Percentiles rank a stretch among this genome's conserved stretches.
phyloP scores from a whole-genome alignment of 1,284 basidiomycete genomes.

The Laetiporus sulphureus region DNA sequence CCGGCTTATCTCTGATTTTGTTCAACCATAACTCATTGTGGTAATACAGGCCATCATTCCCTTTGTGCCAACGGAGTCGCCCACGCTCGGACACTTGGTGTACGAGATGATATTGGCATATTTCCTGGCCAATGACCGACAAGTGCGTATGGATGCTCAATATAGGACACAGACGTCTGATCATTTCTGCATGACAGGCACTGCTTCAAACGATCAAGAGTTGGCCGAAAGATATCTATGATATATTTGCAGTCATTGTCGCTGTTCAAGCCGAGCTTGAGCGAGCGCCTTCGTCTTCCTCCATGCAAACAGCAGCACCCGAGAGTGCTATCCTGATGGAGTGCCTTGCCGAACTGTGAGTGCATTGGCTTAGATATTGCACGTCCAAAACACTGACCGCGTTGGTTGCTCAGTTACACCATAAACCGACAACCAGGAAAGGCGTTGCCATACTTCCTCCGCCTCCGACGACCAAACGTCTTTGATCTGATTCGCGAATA shows the following conservation, averaged over 20 bases:
- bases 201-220: conserved; percentile 75
- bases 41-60: conserved; percentile 74
- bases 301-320: conserved; percentile 26
- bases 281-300: conserved; percentile 48
- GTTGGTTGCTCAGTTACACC: conserved; percentile 75
- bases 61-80: conserved; percentile 78
- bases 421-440: conserved; percentile 89
- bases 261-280: conserved; percentile 84
- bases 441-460: conserved; percentile 86
- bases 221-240: conserved; percentile 93
- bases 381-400: too few relatives aligned
- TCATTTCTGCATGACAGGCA: conserved; percentile 42
- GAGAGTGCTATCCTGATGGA: conserved; percentile 72
- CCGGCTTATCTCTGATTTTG: background rate
- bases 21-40: background rate
- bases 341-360: conserved; percentile 86
- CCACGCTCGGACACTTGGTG: conserved; percentile 76
- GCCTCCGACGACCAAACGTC: conserved; percentile 82
- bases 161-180: too few relatives aligned
- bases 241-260: conserved; percentile 79
- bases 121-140: conserved; percentile 74
- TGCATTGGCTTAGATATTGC: too few relatives aligned
- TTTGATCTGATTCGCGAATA: conserved; percentile 94
- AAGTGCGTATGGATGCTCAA: too few relatives aligned
- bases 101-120: conserved; percentile 96